These are phyloP conservation scores for Anisodus tanguticus DNA, from an alignment of 257 asterid genomes.

Conservation along the genomic window DNA sequence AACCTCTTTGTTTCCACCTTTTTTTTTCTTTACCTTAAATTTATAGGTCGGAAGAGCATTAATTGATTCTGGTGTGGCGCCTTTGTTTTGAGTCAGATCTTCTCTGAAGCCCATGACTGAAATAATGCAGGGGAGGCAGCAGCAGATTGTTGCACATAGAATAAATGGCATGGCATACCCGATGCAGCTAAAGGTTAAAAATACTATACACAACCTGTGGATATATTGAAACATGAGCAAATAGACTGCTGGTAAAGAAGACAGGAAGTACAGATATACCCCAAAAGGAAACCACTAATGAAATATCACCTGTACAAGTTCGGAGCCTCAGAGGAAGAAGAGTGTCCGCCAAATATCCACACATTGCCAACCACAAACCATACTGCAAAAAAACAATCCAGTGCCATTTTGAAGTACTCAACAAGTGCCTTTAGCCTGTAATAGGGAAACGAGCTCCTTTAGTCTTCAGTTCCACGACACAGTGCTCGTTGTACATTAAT, in stretches of 20 bases:
- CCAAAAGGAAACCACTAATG: constrained; percentile 21
- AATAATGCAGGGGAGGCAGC: constrained; percentile 97
- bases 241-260: not conserved
- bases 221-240: not conserved
- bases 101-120: constrained; percentile 89
- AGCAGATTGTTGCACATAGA: constrained; percentile 87
- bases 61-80: constrained; percentile 91
- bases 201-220: constrained; percentile 90
- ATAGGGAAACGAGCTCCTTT: constrained; percentile 35
- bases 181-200: constrained; percentile 84
- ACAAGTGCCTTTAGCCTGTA: constrained; percentile 72
- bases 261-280: not conserved
- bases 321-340: constrained; percentile 83
- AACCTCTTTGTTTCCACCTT: constrained; percentile 45
- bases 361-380: constrained; percentile 99
- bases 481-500: constrained; percentile 17
- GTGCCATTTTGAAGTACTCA: constrained; percentile 88
- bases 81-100: constrained; percentile 78
- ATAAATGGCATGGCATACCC: constrained; percentile 99
- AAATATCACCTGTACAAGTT: constrained; percentile 78
- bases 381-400: constrained; percentile 95
- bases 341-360: constrained; percentile 93
- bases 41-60: constrained; percentile 87
- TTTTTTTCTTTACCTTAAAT: constrained; percentile 70
- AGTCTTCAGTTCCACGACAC: constrained; percentile 26